These are phyloP conservation scores for Tolypocladium inflatum DNA, from an alignment of 2,329 filamentous ascomycete genomes.

Conservation along the genomic window DNA sequence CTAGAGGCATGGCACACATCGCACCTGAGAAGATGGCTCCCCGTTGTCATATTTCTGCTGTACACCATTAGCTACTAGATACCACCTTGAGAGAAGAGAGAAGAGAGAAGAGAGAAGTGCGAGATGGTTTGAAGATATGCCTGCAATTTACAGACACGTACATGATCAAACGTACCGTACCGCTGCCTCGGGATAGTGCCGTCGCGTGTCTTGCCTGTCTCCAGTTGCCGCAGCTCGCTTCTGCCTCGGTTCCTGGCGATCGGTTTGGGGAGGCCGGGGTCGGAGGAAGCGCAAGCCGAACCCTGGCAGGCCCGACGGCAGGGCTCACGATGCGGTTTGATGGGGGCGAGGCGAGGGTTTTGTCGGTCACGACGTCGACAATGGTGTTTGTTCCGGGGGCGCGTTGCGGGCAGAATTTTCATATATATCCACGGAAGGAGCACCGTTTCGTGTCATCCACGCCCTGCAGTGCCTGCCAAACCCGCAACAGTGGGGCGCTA, in stretches of 20 bases:
- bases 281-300: no score
- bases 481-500: background rate
- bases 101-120: background rate
- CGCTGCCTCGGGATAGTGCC: background rate
- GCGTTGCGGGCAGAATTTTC: no score
- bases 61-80: constrained; percentile 13
- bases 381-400: background rate
- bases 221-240: background rate
- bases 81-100: constrained; percentile 5
- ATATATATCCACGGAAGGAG: background rate
- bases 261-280: background rate
- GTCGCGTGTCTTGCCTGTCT: background rate
- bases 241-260: background rate
- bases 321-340: no score
- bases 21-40: background rate
- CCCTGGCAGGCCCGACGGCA: no score
- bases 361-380: background rate
- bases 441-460: background rate
- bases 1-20: constrained; percentile 11
- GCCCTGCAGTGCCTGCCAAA: background rate
- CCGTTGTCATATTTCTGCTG: constrained; percentile 3
- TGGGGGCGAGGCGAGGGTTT: no score
- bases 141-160: background rate
- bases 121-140: background rate
- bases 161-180: background rate